Base-by-base conservation (phyloP, 495 filamentous ascomycete genomes). In the Usnea hakonensis region DNA sequence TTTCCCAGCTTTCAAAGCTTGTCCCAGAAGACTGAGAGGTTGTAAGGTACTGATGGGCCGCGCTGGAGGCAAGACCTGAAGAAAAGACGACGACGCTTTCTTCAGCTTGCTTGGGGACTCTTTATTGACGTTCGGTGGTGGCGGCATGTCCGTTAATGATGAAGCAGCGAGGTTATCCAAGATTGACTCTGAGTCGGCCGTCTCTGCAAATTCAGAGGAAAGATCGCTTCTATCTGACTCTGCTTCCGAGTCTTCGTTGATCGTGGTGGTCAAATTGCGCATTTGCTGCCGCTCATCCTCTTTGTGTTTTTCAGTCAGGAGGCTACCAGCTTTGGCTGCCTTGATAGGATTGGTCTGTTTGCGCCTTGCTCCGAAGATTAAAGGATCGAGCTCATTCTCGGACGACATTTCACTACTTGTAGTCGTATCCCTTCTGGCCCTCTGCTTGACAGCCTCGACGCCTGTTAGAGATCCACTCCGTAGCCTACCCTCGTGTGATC, bases 351-450 rank as follows among this genome's bases (percentile, higher is more conserved):
- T 77, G 58, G 85, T 76, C 52, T 80, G 85, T 65, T 73, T 84
- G 68, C 74, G 78, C 73, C 73, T 87, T 52, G 48, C 48, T 32
- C 48, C 28, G 77, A 85, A 88, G 6, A 81, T 77, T 14, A 85
- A 84, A 1, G 85, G 76, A 44, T 91, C 89, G 43, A 91, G 78
- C 63, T 94, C 91, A 68, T 93, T 92, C 65, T 95, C 91, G 0
- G 91, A 95, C 1, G 90, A 95, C 64, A 97, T 81, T 57, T 97
- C 91, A 71, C 90, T 95, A 72, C 91, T 95, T 2, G 91, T 95
- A 11, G 89, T 87, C 0, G 91, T 97, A 71, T 95, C 91, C 64
- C 90, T 78, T 55, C 91, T 82, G 4, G 86, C 82, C 5, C 90
- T 79, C 71, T 87, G 85, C 72, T 90, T 90, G 16, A 88, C 80